These are phyloP conservation scores for Penicillium sp. DNA, from an alignment of 2,329 filamentous ascomycete genomes.

Conservation along the genomic window DNA sequence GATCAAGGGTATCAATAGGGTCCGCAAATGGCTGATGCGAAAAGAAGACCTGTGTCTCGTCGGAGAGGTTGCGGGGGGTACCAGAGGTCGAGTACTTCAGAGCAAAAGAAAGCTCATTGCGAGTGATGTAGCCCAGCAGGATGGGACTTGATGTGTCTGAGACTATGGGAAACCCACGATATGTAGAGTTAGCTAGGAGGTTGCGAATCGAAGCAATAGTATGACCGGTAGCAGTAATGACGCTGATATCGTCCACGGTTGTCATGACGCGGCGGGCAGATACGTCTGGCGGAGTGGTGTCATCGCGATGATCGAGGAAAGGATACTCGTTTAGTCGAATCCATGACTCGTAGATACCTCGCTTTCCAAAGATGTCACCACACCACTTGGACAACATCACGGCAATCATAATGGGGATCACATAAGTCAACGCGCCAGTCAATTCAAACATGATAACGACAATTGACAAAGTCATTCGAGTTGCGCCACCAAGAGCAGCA, in stretches of 20 bases:
- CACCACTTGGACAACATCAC: constrained; percentile 99
- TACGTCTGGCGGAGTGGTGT: constrained; percentile 73
- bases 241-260: constrained; percentile 80
- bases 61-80: constrained; percentile 51
- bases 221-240: constrained; percentile 82
- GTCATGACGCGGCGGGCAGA: constrained; percentile 90
- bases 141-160: constrained; percentile 72
- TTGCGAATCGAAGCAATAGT: constrained; percentile 72
- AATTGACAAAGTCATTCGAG: constrained; percentile 94
- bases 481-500: constrained; percentile 88
- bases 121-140: constrained; percentile 88
- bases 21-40: constrained; percentile 78
- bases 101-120: constrained; percentile 82
- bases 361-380: constrained; percentile 86
- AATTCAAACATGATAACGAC: constrained; percentile 99
- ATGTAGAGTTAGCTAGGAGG: constrained; percentile 70
- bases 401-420: constrained; percentile 97
- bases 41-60: constrained; percentile 78
- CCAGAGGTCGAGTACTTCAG: constrained; percentile 60
- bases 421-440: constrained; percentile 91
- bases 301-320: constrained; percentile 88
- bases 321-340: constrained; percentile 95
- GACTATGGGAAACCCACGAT: constrained; percentile 90
- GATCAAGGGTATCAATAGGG: constrained; percentile 72
- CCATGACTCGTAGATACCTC: constrained; percentile 97